Percentiles rank a stretch among this genome's conserved stretches.
These are phyloP conservation scores for Daucus carota DNA, from an alignment of 129 eudicot genomes.

Conservation along the genomic window DNA sequence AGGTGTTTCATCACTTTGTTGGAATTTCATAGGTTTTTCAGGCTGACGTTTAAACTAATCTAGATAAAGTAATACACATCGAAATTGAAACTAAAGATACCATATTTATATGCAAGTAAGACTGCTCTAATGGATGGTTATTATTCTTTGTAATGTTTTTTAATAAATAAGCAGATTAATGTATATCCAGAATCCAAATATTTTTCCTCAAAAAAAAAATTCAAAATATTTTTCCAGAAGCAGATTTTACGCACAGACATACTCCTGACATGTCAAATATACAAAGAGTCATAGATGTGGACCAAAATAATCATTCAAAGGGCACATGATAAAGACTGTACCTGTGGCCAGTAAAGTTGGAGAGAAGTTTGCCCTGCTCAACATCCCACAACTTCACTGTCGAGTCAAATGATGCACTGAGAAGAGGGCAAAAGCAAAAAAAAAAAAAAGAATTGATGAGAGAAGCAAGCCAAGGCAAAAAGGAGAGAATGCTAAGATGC, in stretches of 20 bases:
- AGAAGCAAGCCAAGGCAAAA: neutral
- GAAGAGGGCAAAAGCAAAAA: constrained; percentile 4
- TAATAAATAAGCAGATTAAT: neutral
- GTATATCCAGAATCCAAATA: neutral
- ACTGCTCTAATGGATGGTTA: neutral
- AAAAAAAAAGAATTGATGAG: neutral
- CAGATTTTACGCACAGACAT: neutral
- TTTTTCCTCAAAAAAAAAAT: no score
- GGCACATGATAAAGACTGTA: neutral
- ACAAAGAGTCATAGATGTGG: neutral
- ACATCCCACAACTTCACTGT: constrained; percentile 65
- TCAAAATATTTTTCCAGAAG: neutral
- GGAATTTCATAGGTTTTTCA: neutral
- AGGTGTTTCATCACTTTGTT: neutral
- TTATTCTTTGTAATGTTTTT: neutral
- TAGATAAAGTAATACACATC: neutral
- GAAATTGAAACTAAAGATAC: neutral
- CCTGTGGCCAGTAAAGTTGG: constrained; percentile 53
- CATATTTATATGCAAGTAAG: neutral
- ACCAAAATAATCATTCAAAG: neutral
- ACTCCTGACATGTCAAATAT: neutral
- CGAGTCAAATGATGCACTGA: constrained; percentile 60
- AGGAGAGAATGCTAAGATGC: neutral
- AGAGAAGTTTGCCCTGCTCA: constrained; percentile 31
- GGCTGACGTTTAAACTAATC: neutral